A percentile compares a stretch with the other conserved stretches of the same genome.
Evolutionary conservation across 352 stramenopile species (phyloP).

Genomic region (Phytopythium montanum): DNA sequence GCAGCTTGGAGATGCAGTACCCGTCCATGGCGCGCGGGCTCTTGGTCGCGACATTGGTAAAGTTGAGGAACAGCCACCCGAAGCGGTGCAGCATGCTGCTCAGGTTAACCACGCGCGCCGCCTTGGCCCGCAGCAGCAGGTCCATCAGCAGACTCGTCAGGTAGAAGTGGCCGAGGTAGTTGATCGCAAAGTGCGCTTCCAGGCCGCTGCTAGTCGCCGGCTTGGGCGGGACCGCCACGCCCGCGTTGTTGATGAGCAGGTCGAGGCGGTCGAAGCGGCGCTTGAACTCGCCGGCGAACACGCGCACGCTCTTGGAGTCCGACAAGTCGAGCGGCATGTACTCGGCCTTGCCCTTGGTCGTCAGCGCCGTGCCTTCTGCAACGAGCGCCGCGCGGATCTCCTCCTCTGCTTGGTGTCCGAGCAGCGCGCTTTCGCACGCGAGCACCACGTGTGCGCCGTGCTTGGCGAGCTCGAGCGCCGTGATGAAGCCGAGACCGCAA

Average conservation of each 20-base stretch:
- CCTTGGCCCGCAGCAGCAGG: constrained; percentile 26
- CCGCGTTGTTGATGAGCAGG: constrained; percentile 76
- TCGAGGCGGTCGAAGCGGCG: constrained; percentile 38
- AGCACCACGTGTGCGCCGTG: constrained; percentile 69
- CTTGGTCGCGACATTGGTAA: constrained; percentile 35
- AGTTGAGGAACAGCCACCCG: constrained; percentile 26
- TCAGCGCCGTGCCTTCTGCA: constrained; percentile 5
- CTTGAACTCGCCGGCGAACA: constrained; percentile 38
- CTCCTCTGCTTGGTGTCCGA: constrained; percentile 19
- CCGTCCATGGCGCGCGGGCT: constrained; percentile 26
- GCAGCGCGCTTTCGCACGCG: constrained; percentile 49
- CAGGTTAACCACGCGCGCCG: constrained; percentile 41
- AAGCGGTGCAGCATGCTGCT: constrained; percentile 47
- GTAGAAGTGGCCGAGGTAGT: constrained; percentile 70
- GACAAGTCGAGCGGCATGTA: constrained; percentile 43
- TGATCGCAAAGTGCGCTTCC: constrained; percentile 68
- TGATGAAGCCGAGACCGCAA: constrained; percentile 79
- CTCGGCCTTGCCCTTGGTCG: constrained; percentile 19
- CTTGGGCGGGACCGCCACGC: constrained; percentile 39
- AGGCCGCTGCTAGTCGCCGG: constrained; percentile 30
- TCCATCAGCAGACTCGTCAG: constrained; percentile 50
- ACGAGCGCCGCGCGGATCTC: constrained; percentile 18
- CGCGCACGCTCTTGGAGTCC: constrained; percentile 32
- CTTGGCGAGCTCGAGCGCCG: constrained; percentile 51
- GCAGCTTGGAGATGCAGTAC: constrained; percentile 57